Evolutionary conservation across 2,329 filamentous ascomycete species (phyloP).

Genomic region (Fusarium humuli): DNA sequence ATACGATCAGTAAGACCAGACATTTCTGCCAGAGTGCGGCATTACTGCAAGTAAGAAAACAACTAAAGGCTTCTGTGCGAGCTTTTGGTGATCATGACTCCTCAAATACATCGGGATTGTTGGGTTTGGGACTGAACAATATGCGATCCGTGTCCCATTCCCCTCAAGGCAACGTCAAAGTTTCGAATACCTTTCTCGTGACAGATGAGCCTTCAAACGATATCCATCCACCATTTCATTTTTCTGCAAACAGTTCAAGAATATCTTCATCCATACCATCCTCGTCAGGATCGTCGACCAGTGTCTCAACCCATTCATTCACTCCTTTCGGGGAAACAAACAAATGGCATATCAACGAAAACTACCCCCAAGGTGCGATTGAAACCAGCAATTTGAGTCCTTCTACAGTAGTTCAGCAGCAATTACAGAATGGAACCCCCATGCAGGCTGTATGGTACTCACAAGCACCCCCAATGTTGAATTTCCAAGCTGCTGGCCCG

Average conservation of each 20-base stretch:
- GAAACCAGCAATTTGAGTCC: conserved; percentile 35
- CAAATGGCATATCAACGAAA: conserved; percentile 45
- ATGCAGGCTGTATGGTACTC: conserved; percentile 47
- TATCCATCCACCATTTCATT: conserved; percentile 11
- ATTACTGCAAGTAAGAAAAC: conserved; percentile 45
- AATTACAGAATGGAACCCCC: conserved; percentile 40
- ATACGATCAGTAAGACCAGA: conserved; percentile 46
- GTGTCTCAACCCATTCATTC: conserved; percentile 36
- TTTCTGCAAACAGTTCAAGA: conserved; percentile 32
- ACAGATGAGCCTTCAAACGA: conserved; percentile 16
- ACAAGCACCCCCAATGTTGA: conserved; percentile 48
- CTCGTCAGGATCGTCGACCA: conserved; percentile 42
- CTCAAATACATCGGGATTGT: conserved; percentile 35
- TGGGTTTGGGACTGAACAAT: conserved; percentile 32
- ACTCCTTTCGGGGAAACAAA: conserved; percentile 41
- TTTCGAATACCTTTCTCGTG: conserved; percentile 12
- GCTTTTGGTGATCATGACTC: conserved; percentile 31
- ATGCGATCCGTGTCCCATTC: conserved; percentile 41
- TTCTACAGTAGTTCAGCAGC: conserved; percentile 34
- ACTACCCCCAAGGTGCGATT: conserved; percentile 42
- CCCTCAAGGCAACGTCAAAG: conserved; percentile 27
- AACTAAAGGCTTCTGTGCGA: conserved; percentile 46
- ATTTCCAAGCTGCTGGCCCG: conserved; percentile 45
- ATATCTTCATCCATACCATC: conserved; percentile 43
- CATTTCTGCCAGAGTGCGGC: conserved; percentile 44